Conservation (phyloP, 805 yeast species). For the Candida anglica region DNA sequence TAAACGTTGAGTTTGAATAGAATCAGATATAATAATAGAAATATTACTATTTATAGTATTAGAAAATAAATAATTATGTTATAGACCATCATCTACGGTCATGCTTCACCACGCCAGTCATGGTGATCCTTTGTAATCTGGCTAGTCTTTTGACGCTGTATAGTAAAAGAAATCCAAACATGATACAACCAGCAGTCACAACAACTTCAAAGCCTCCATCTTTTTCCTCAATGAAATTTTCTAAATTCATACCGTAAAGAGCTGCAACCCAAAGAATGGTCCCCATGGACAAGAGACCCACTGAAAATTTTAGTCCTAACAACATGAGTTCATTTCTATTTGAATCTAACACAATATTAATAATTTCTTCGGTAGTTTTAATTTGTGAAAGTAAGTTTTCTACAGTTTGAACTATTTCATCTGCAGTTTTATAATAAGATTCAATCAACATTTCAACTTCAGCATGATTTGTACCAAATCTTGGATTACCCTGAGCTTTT, state of each 20-base stretch:
- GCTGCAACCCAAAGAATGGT: conserved; percentile 79
- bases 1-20: conserved; percentile 26
- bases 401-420: conserved; percentile 89
- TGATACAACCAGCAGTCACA: conserved; percentile 41
- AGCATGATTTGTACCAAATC: conserved; percentile 63
- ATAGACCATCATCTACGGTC: too few relatives aligned
- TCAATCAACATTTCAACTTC: conserved; percentile 90
- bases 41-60: too few relatives aligned
- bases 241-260: conserved; percentile 92
- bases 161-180: conserved; percentile 43
- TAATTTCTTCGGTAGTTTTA: conserved; percentile 90
- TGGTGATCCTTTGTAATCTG: conserved; percentile 69
- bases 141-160: conserved; percentile 56
- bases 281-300: conserved; percentile 80
- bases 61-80: too few relatives aligned
- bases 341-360: conserved; percentile 87
- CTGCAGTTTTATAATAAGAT: conserved; percentile 84
- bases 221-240: conserved; percentile 84
- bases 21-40: too few relatives aligned
- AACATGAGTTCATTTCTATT: conserved; percentile 92
- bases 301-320: conserved; percentile 76
- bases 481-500: conserved; percentile 37
- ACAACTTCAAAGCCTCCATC: conserved; percentile 59
- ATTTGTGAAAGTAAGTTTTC: conserved; percentile 79
- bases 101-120: conserved; percentile 54